These are phyloP conservation scores for Evansstolkia leycettana DNA, from an alignment of 495 filamentous ascomycete species.

Conservation along the genomic window DNA sequence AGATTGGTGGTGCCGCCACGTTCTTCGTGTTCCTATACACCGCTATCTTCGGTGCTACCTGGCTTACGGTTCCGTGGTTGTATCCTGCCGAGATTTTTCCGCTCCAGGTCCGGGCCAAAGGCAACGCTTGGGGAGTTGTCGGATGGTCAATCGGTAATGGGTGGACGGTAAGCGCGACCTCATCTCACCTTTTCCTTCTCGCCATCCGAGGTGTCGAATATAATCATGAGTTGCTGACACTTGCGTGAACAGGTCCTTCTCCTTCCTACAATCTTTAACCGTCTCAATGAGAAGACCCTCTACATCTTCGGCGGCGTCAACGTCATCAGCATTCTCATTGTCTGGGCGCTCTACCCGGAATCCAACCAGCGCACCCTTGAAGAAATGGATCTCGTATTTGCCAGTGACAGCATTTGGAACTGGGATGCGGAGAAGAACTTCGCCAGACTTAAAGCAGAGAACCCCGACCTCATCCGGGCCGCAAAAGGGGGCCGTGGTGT, in stretches of 20 bases:
- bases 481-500: too few species aligned
- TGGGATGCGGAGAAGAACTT: slow-evolving; percentile 55
- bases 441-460: slow-evolving; percentile 39
- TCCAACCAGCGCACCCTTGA: slow-evolving; percentile 56
- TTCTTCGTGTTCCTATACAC: slow-evolving; percentile 63
- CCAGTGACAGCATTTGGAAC: slow-evolving; percentile 42
- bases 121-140: slow-evolving; percentile 64
- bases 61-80: slow-evolving; percentile 60
- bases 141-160: slow-evolving; percentile 66
- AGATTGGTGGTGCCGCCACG: slow-evolving; percentile 48
- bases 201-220: not conserved
- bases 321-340: slow-evolving; percentile 49
- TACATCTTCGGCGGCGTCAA: slow-evolving; percentile 56
- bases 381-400: slow-evolving; percentile 58
- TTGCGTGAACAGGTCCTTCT: slow-evolving; percentile 38
- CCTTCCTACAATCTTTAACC: slow-evolving; percentile 50
- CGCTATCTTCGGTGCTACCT: slow-evolving; percentile 56
- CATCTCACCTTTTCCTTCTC: not conserved
- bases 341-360: slow-evolving; percentile 60
- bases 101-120: slow-evolving; percentile 51
- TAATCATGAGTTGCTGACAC: not conserved
- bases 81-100: slow-evolving; percentile 67
- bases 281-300: slow-evolving; percentile 51
- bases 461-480: slow-evolving; percentile 34
- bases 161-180: slow-evolving; percentile 35